Evolutionary conservation across 2,329 filamentous ascomycete genomes (phyloP), one percentile per base, ranked within the genome.

Genomic region (Zasmidium cellare): DNA sequence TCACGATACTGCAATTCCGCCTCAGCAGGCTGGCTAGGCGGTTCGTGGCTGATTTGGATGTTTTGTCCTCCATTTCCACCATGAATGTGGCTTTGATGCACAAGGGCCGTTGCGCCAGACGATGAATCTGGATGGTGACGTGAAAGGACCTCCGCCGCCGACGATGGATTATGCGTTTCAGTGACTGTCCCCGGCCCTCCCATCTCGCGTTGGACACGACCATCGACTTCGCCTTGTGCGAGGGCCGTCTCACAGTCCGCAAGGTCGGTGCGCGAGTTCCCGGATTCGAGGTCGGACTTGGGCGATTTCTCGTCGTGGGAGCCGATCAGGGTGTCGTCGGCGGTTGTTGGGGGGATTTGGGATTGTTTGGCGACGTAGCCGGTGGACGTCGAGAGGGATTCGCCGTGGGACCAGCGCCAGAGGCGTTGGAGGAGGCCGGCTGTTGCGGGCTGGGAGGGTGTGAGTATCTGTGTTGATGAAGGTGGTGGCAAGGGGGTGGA

Each of bases 21-120:
- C 52, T 65, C 60, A 3, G 63, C 59, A n/a, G 63, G 56, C 31
- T 46, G 35, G 6, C 47, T 55, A 19, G 62, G 62, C 25, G 63
- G 63, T 19, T 63, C 59, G 38, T 65, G 63, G 46, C 55, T 57
- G 48, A 65, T 63, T 48, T 63, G 58, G 16, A 61, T 56, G 20
- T 58, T 61, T 12, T 47, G 28, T 31, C 57, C 50, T 6, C 35
- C 45, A n/a, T 14, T 31, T 23, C 23, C n/a, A 19, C 19, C 18
- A 3, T 51, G 46, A 45, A 9, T 3, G 18, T n/a, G 16, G 24
- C 41, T 53, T 46, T 41, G 19, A 23, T 9, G 22, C 3, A 19
- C 12, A 19, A n/a, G 23, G 11, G 19, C 46, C 2, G 23, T 24
- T 28, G 25, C 25, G 28, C 9, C n/a, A 2, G 12, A 22, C 20